Conservation (phyloP, 331 rosid species). For the Malus hybrid region DNA sequence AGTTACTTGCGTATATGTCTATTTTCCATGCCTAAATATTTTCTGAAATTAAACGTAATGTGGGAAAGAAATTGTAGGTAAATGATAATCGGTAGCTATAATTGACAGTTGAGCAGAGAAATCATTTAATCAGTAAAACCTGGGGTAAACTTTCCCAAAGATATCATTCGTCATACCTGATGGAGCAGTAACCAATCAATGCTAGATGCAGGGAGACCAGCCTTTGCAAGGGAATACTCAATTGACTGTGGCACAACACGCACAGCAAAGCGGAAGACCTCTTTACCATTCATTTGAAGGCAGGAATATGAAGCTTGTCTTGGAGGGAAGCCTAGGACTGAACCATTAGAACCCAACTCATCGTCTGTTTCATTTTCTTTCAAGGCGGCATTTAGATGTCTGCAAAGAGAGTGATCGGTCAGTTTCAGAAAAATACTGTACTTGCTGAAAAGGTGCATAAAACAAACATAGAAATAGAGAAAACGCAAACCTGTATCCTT, state of each 20-base stretch:
- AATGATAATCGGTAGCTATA: not conserved
- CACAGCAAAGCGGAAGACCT: conserved; percentile 94
- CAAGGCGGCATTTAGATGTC: conserved; percentile 71
- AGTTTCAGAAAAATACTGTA: not conserved
- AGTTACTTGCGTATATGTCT: no score
- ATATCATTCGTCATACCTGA: conserved; percentile 48
- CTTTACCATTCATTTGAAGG: conserved; percentile 84
- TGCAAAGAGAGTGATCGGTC: conserved; percentile 27
- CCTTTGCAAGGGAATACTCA: conserved; percentile 66
- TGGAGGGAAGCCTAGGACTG: conserved; percentile 67
- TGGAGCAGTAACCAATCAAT: conserved; percentile 65
- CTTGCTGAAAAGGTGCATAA: not conserved
- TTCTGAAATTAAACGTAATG: not conserved
- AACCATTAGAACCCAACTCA: conserved; percentile 36
- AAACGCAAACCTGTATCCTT: conserved; percentile 59
- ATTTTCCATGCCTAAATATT: no score
- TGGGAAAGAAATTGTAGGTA: not conserved
- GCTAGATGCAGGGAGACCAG: conserved; percentile 67
- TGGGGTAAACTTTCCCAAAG: not conserved
- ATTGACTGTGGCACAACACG: conserved; percentile 85
- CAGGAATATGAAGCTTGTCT: conserved; percentile 56
- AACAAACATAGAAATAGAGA: not conserved
- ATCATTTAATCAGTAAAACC: no score
- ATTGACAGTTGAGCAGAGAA: not conserved
- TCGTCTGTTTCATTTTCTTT: conserved; percentile 35